Base-by-base conservation (phyloP, 2,329 filamentous ascomycete genomes). In the Microdochium trichocladiopsis region DNA sequence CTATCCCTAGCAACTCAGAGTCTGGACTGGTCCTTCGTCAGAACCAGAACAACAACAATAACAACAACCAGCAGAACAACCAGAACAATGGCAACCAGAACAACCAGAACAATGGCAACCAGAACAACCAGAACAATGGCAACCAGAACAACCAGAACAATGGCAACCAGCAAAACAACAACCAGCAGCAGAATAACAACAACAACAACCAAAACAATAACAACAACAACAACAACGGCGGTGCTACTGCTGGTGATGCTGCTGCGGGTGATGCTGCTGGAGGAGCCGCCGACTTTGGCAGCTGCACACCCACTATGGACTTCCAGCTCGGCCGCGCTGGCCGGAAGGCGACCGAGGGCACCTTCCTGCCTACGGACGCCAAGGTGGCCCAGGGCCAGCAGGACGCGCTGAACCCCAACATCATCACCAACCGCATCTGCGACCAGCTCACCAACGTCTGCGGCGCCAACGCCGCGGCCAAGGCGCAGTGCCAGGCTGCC, bases 371-470 rank as follows among this genome's bases (percentile, higher is more conserved):
- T 45, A 73, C 70, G 18, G 81, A 84, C 61, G 65, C 75, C 6
- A 60, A 78, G 8, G 75, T 82, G 33, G 75, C 75, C 57, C 64
- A 78, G 61, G 79, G 79, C 47, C 79, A 83, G 65, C 65, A 75
- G 55, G 79, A 83, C 55, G 79, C 80, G 33, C 67, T 83, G 12
- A 83, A 83, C 74, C 80, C 80, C 36, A 80, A 78, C 68, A 84
- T 84, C 69, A 84, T 84, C 70, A 83, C 78, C 61, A 83, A 81
- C 68, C 73, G 78, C 18, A 76, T 84, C 58, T 82, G 78, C 68
- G 77, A 84, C 67, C 78, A 82, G 64, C 70, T 84, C 52, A 77
- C 70, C 55, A 84, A 83, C 63, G 77, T 80, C 23, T 84, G 80
- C 66, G 67, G 69, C n/a, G 80, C 80, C 49, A 82, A 81, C 63